Conservation (phyloP, 352 stramenopile genomes). For the Phytophthora palmivora region DNA sequence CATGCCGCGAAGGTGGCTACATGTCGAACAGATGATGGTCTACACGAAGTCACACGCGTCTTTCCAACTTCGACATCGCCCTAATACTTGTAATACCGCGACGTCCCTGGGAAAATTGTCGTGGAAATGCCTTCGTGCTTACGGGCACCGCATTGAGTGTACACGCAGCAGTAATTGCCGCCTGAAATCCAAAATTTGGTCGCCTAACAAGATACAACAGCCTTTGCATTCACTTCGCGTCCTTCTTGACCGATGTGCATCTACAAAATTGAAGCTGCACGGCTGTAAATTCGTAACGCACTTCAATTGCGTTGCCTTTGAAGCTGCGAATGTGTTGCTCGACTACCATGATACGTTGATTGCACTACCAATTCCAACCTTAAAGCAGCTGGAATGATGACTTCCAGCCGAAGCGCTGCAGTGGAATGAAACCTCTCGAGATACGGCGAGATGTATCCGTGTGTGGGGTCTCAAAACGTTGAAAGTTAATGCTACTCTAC, state of each 20-base stretch:
- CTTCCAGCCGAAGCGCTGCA: conserved; percentile 32
- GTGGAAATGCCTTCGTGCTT: conserved; percentile 28
- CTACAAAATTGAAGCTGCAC: conserved; percentile 24
- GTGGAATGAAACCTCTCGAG: conserved; percentile 22
- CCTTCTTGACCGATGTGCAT: conserved; percentile 21
- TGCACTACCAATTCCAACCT: conserved; percentile 35
- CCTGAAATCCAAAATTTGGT: conserved; percentile 22
- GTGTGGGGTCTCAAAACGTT: conserved; percentile 20
- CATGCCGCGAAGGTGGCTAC: conserved; percentile 38
- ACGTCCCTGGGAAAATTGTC: conserved; percentile 34
- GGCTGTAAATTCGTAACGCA: conserved; percentile 33
- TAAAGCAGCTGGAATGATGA: conserved; percentile 32
- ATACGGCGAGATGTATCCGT: conserved; percentile 23
- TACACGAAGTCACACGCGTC: conserved; percentile 29
- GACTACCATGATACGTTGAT: conserved; percentile 20
- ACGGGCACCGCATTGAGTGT: conserved; percentile 7
- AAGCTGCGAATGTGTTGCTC: conserved; percentile 9
- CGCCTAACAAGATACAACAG: conserved; percentile 12
- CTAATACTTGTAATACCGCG: background rate
- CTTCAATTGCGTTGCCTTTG: conserved; percentile 20
- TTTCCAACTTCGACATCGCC: conserved; percentile 23
- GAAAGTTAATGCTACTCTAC: conserved; percentile 15
- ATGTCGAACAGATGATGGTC: conserved; percentile 26
- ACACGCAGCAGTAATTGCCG: conserved; percentile 18
- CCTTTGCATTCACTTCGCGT: conserved; percentile 25